Evolutionary conservation across 2,329 filamentous ascomycete genomes (phyloP), one percentile per base, ranked within the genome.

Genomic region (Fusarium domesticum): DNA sequence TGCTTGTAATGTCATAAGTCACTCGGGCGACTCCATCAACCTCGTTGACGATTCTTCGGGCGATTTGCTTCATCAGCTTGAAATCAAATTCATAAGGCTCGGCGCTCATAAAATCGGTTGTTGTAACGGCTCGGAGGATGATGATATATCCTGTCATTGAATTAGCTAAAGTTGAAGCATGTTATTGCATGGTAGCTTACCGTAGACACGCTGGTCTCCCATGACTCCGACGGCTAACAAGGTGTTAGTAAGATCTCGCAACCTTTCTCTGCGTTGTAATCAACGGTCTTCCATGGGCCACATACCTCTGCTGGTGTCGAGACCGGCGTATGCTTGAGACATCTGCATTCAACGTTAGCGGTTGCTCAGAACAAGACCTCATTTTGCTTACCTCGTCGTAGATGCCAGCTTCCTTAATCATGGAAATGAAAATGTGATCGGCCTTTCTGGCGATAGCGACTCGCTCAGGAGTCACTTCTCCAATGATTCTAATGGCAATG

Each of bases 391-490:
- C 65, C 58, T 91, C 67, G 45, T 85, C 68, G 64, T 92, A 92
- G 17, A 90, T 66, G 10, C 86, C 87, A 0, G 84, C 84, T 43
- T 80, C 78, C 58, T 73, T 75, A 69, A 92, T 91, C 76, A 84
- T 83, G 50, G 77, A 75, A 56, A 91, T 89, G 70, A 87, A 91
- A 61, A 92, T 91, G 60, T 81, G 63, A 59, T 91, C 88, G 2
- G 87, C 87, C 63, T 86, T 74, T n/a, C 87, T 73, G 2, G 82
- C 88, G 51, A 95, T 93, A 43, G 81, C 80, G 14, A 96, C 85
- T 33, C 85, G 80, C 63, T 91, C 86, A 2, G 75, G 77, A 1
- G 88, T 95, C 12, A 96, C 84, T 57, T 95, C 90, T 28, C 91
- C 91, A 1, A 96, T 73, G 48, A 43, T 37, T 10, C 37, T 18